Evolutionary conservation across 169 alveolate genomes (phyloP), one percentile per base, ranked within the genome.

Genomic region (Eimeria maxima): DNA sequence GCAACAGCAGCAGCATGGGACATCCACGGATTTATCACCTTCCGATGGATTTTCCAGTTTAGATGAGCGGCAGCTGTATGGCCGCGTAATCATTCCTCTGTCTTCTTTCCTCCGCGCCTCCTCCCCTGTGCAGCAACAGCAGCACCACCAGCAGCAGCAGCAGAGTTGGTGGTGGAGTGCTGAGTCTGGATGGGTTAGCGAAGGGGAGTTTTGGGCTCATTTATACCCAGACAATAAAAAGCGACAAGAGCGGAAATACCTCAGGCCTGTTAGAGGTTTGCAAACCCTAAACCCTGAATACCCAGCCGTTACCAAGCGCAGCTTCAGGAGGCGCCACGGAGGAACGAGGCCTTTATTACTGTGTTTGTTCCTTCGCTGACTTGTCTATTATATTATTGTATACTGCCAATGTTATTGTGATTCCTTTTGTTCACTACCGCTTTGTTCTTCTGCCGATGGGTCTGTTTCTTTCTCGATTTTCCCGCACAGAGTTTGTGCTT

Each of bases 151-250:
- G 63, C 55, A 76, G 87, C 87, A 71, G 81, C 81, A 71, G 60
- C 74, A 27, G 91, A 50, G 50, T 33, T 27, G 91, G 71, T 13
- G 60, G n/a, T 89, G 69, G 69, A 5, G 27, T 24, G 18, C 27
- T 50, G 67, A 69, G 10, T 45, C 89, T 44, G 95, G 50, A 33
- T 33, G 93, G 60, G 95, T 84, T 20, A 95, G 92, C 44, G 86
- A 73, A 22, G 81, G 90, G 24, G 96, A 83, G 44, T 95, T 95
- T 44, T 95, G 96, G 96, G 92, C 89, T 10, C 96, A 95, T 33
- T 83, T 95, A 11, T 95, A 67, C 60, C 96, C 96, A 4, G 88
- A 83, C 60, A 95, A 95, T 95, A 57, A 95, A 42, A 83, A 57
- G n/a, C 76, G 44, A 22, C 55, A 83, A 38, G 96, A 95, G 45